Base-by-base conservation (phyloP, 805 yeast species). In the Priceomyces haplophilus region DNA sequence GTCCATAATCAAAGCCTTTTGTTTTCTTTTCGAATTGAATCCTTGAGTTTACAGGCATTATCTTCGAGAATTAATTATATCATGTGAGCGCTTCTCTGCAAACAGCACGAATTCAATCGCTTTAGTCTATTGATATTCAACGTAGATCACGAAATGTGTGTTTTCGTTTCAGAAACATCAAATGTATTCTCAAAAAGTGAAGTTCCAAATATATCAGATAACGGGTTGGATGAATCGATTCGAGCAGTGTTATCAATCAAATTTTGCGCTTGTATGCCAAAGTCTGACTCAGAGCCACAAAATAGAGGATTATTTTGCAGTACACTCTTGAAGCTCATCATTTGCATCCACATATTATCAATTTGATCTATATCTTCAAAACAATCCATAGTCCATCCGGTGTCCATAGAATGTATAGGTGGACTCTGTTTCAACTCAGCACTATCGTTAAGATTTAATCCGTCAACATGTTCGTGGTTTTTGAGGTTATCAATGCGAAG, bases 261-360 rank as follows among this genome's bases (percentile, higher is more conserved):
- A 17, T 18, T 19, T 20, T 11, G 16, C 17, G 35, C 12, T 32
- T 27, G 15, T 7, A 27, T 11, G n/a, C 8, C 15, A 27, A 27
- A 27, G 15, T 27, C 31, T 10, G n/a, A 27, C 7, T n/a, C 20
- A 30, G 34, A 21, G 7, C 40, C 44, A 15, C 17, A 27, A 16
- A 23, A 4, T 17, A 11, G 8, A 8, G 23, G 11, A 24, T 6
- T 5, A 16, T n/a, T 6, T n/a, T 20, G 24, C n/a, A 19, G 20
- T 31, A 16, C 29, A 20, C 30, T 15, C 17, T 36, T 36, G 13
- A 36, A 36, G 30, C 31, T 23, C 19, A 36, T 36, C 39, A 36
- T 36, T 19, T 21, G 39, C 15, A 36, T 23, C 39, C 39, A 36
- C 39, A 36, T 36, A 16, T 23, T 19, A 17, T 36, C 39, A 36